Base-by-base conservation (phyloP, 1,284 basidiomycete species). In the Coniferiporia weirii region DNA sequence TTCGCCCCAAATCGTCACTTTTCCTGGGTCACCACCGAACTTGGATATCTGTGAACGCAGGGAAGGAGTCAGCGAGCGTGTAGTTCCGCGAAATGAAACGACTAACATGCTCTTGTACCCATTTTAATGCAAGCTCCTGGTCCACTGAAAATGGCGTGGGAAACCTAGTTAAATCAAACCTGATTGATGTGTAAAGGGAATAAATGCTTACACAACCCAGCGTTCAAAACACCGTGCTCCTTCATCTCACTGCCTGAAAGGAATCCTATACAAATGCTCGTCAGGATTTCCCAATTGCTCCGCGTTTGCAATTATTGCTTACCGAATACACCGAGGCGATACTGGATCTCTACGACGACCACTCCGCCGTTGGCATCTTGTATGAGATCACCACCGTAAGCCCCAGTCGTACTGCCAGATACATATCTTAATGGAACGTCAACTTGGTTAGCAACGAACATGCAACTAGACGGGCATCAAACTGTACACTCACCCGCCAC, bases 1-100 rank as follows among this genome's bases (percentile, higher is more conserved):
- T 60, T 71, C 59, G 0, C 72, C 71, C 67, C 69, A 72, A 12
- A 73, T 70, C 0, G 70, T 72, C 10, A 73, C 71, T 48, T 65
- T 67, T 5, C 56, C 55, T 4, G 68, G 66, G 56, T 73, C 69
- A 1, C 73, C 73, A 2, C 69, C 69, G 52, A 72, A 71, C 17
- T 65, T 64, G 6, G 63, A 59, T 34, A 70, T 68, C 65, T 66
- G 45, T 13, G n/a, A 1, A 4, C n/a, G n/a, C 19, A 15, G n/a
- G 34, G 3, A 49, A 10, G 20, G 58, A 1, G 15, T 6, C n/a
- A 12, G 49, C 3, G 32, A 20, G 20, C 17, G 38, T 32, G 9
- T n/a, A 9, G 22, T 20, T 43, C 15, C 49, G 13, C 35, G 8
- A 22, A 13, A 3, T 5, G 27, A n/a, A 12, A n/a, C 20, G 8